Evolutionary conservation across 1,139 yeast genomes (phyloP), one percentile per base, ranked within the genome.

Genomic region (Taiozyma sp.): DNA sequence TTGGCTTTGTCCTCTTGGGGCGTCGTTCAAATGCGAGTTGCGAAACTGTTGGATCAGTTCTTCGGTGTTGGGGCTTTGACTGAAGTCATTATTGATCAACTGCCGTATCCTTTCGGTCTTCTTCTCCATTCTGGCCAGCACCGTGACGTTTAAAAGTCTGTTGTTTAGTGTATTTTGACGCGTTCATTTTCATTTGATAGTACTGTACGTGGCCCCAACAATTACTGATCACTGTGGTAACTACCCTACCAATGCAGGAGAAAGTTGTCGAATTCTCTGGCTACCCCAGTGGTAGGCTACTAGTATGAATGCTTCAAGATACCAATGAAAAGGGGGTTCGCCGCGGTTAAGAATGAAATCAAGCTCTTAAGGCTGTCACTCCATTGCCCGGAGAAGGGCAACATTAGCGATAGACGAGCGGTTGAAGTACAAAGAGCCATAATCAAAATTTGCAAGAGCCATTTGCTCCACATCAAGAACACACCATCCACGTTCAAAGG

Each of bases 51-150:
- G 42, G 5, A 49, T 49, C 9, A 49, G 44, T 14, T 49, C 47
- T 10, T 42, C 11, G 4, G 52, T 49, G 22, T 49, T 47, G 2
- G 30, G 32, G n/a, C 41, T 37, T 5, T 49, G 47, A 5, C 41
- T 42, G 6, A 41, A 40, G 8, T 41, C 14, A 1, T 16, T 44
- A 16, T 40, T 13, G 7, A 45, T 21, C 6, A 46, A 47, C 21
- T 37, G 50, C 42, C 52, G 52, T 43, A 49, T 42, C 16, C 50
- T 28, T 6, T 28, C 30, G 21, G 47, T 41, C 41, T 42, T 46
- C 11, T 26, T 43, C 9, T 42, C 30, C 48, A 42, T 21, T 3
- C 8, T 19, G 24, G 24, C 24, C 6, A n/a, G 6, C 35, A 4
- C 16, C 9, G 41, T 21, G 41, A 13, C 10, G 24, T 8, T 11